phyloP scores from a whole-genome alignment of 2,329 filamentous ascomycete genomes.

The Microdochium trichocladiopsis region DNA sequence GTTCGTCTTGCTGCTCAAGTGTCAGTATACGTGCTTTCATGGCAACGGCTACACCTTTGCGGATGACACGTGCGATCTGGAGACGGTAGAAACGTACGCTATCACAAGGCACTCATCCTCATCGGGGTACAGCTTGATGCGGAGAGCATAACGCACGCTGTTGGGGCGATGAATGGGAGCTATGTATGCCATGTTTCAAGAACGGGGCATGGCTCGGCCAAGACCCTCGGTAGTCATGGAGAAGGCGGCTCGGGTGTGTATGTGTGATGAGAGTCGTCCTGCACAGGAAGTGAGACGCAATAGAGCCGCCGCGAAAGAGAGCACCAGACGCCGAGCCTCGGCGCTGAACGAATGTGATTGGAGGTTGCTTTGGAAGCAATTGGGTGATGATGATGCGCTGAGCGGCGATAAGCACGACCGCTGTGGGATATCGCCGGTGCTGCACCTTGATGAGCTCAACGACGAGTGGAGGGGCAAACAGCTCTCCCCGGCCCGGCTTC shows the following conservation, averaged over 20 bases:
- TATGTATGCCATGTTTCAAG: conserved; percentile 75
- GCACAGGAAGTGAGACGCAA: no score
- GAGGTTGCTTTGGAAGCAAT: not conserved
- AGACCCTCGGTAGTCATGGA: not conserved
- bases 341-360: not conserved
- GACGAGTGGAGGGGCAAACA: not conserved
- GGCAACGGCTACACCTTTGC: not conserved
- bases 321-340: not conserved
- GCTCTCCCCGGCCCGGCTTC: not conserved
- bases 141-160: conserved; percentile 83
- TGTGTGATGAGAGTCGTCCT: no score
- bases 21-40: conserved; percentile 17
- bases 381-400: not conserved
- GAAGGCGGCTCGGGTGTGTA: not conserved
- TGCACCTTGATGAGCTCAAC: not conserved
- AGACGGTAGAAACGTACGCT: conserved; percentile 56
- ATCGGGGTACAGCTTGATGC: conserved; percentile 65
- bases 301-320: not conserved
- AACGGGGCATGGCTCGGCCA: not conserved
- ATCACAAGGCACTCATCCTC: conserved; percentile 79
- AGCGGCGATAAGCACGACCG: not conserved
- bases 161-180: conserved; percentile 89
- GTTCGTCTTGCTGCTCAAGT: conserved; percentile 63
- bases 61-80: conserved; percentile 1
- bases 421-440: not conserved